Percentiles rank a stretch among this genome's conserved stretches.
Evolutionary conservation across 257 asterid species (phyloP).

Genomic region (Handroanthus guayacan): DNA sequence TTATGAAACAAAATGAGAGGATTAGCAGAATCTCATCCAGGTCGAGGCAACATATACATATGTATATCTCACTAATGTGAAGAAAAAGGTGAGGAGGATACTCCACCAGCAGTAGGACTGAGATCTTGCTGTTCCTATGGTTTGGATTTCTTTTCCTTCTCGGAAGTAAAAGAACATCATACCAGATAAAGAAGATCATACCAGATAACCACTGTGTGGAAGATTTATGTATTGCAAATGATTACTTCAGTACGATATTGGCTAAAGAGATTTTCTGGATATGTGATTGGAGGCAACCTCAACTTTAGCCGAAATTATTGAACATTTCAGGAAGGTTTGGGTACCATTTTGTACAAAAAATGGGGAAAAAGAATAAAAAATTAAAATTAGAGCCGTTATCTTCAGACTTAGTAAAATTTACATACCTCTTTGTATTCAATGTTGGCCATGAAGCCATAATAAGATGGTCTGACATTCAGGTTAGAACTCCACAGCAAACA

Average conservation of each 20-base stretch:
- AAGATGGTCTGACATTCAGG: neutral
- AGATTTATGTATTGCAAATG: conserved; percentile 8
- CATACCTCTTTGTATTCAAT: conserved; percentile 29
- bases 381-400: neutral
- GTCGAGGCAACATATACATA: conserved; percentile 8
- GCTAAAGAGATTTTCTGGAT: conserved; percentile 27
- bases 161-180: conserved; percentile 17
- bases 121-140: conserved; percentile 23
- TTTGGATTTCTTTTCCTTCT: conserved; percentile 1
- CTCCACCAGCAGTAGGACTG: conserved; percentile 7
- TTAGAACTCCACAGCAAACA: conserved; percentile 32
- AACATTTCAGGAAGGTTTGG: neutral
- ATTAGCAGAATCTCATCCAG: conserved; percentile 4
- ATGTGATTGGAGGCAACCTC: conserved; percentile 19
- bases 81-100: neutral
- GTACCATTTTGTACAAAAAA: conserved; percentile 9
- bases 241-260: conserved; percentile 2
- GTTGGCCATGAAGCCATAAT: conserved; percentile 15
- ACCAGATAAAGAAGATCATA: conserved; percentile 18
- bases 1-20: neutral
- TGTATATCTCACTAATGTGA: conserved; percentile 21
- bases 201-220: conserved; percentile 12
- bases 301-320: neutral
- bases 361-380: neutral
- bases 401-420: conserved; percentile 17